These are phyloP conservation scores for Penicillium sp. DNA, from an alignment of 2,329 filamentous ascomycete species.

Conservation along the genomic window DNA sequence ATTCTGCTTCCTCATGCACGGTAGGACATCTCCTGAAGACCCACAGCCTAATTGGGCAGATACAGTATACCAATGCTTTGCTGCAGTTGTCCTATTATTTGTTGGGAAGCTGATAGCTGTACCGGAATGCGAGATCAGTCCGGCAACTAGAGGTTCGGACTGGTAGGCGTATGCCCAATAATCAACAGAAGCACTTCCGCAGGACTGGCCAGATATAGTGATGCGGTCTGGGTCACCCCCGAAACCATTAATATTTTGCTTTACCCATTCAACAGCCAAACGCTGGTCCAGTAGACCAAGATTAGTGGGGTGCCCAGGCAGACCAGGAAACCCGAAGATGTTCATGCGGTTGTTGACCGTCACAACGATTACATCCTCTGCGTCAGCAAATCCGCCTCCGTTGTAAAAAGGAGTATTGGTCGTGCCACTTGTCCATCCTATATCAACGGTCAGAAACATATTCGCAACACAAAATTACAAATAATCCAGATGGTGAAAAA, in stretches of 20 bases:
- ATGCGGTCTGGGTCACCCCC: slow-evolving; percentile 51
- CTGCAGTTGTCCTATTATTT: slow-evolving; percentile 35
- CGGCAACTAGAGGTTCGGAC: slow-evolving; percentile 38
- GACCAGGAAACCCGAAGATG: slow-evolving; percentile 44
- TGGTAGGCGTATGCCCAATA: slow-evolving; percentile 34
- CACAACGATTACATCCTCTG: slow-evolving; percentile 42
- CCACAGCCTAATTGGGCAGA: slow-evolving; percentile 41
- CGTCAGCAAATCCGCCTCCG: slow-evolving; percentile 36
- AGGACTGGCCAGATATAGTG: slow-evolving; percentile 49
- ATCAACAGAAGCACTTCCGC: slow-evolving; percentile 36
- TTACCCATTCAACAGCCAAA: slow-evolving; percentile 53
- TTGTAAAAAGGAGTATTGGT: slow-evolving; percentile 39
- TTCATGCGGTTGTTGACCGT: slow-evolving; percentile 44
- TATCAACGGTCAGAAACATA: neutral
- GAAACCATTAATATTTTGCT: slow-evolving; percentile 51
- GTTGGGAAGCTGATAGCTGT: slow-evolving; percentile 46
- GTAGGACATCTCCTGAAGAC: slow-evolving; percentile 29
- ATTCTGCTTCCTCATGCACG: slow-evolving; percentile 40
- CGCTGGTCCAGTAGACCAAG: slow-evolving; percentile 55
- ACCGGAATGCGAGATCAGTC: slow-evolving; percentile 39
- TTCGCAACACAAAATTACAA: neutral
- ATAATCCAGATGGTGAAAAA: neutral
- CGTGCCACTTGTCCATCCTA: slow-evolving; percentile 37
- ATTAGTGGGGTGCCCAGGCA: slow-evolving; percentile 39
- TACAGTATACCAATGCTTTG: slow-evolving; percentile 47